Conservation (phyloP, 2,329 filamentous ascomycete genomes). For the Pseudogymnoascus pannorum region DNA sequence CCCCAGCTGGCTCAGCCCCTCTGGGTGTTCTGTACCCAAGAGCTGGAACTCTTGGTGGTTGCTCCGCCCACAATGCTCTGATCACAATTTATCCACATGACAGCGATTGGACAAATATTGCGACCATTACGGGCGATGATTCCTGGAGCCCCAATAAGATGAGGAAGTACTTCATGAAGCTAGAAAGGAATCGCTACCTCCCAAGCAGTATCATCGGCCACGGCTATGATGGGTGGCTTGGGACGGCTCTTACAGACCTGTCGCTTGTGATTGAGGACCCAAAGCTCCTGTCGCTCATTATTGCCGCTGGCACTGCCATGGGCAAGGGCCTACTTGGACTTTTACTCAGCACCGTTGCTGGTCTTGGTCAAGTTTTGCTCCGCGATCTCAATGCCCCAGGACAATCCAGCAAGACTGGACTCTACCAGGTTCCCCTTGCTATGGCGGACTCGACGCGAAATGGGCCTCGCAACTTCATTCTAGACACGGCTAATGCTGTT, state of each 20-base stretch:
- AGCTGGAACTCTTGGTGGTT: slow-evolving; percentile 24
- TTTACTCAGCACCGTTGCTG: slow-evolving; percentile 10
- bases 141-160: slow-evolving; percentile 14
- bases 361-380: slow-evolving; percentile 13
- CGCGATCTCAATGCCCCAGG: slow-evolving; percentile 18
- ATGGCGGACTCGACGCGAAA: slow-evolving; percentile 16
- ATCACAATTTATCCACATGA: slow-evolving; percentile 15
- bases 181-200: slow-evolving; percentile 13
- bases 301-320: slow-evolving; percentile 15
- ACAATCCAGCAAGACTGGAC: slow-evolving; percentile 14
- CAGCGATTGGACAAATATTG: slow-evolving; percentile 17
- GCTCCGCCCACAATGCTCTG: slow-evolving; percentile 16
- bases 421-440: slow-evolving; percentile 22
- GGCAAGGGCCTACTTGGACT: slow-evolving; percentile 11
- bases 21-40: slow-evolving; percentile 23
- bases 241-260: slow-evolving; percentile 10
- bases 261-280: slow-evolving; percentile 15
- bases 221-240: slow-evolving; percentile 23
- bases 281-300: slow-evolving; percentile 15
- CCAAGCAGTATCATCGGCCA: slow-evolving; percentile 14
- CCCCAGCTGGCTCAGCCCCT: slow-evolving; percentile 17
- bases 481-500: slow-evolving; percentile 19
- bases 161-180: slow-evolving; percentile 11
- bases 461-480: slow-evolving; percentile 21
- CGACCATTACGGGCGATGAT: slow-evolving; percentile 14